Evolutionary conservation across 108 stramenopile species (phyloP), one percentile per base, ranked within the genome.

Genomic region (Chaetoceros muelleri): DNA sequence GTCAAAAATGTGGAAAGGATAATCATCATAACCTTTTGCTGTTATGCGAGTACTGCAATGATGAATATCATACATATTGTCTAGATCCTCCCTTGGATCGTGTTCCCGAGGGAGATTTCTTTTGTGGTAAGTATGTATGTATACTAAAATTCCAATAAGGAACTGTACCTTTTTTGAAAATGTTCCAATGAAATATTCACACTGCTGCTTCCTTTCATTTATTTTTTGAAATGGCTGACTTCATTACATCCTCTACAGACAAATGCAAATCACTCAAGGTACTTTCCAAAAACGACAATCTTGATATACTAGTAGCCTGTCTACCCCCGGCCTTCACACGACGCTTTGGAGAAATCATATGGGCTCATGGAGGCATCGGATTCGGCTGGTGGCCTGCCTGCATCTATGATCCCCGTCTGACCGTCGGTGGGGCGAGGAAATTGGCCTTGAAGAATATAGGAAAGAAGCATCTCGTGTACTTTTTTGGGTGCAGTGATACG

Each of bases 61-160:
- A 67, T 49, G 89, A 90, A 52, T 90, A 90, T 68, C 89, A 90
- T 53, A 84, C 80, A 0, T 86, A 85, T 56, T 85, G 84, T 55
- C 47, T 85, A 46, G 62, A 61, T 10, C 82, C 82, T 45, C 74
- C 83, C 24, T 45, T 90, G 56, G 26, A 66, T 24, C 47, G 62
- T 26, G 81, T 90, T 30, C 89, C 89, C 0, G 66, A 81, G 28
- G 84, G 71, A 27, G 84, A 90, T 57, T 90, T 79, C 71, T 84
- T 75, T 65, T 90, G 89, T 59, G 70, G 85, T 90, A 55, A 67
- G 84, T 72, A 13, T 20, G 7, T 23, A 48, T 59, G 26, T 53
- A 48, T 57, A 29, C 46, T 28, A 46, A 17, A 16, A 54, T 61
- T 27, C 28, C 1, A 20, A 8, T 46, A 45, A 64, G 61, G 22